phyloP scores from a whole-genome alignment of 805 yeast species.

The Candida andamanensis region DNA sequence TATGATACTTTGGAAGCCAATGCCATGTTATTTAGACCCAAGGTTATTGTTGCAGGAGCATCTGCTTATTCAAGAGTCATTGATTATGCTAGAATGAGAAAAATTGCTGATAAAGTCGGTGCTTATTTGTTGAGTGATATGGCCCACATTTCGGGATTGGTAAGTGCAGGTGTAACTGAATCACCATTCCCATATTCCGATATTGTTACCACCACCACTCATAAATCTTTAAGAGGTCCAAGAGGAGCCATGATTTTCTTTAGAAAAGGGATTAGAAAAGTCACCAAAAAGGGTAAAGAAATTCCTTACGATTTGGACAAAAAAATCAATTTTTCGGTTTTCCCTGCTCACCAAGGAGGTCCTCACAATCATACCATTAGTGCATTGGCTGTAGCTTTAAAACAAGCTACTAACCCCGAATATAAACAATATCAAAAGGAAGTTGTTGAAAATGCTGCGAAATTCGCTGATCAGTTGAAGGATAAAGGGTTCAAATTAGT shows the following conservation, averaged over 20 bases:
- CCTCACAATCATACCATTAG: constrained; percentile 99
- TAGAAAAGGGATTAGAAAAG: constrained; percentile 90
- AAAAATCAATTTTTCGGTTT: constrained; percentile 94
- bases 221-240: constrained; percentile 98
- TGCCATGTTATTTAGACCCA: constrained; percentile 91
- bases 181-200: constrained; percentile 97
- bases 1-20: constrained; percentile 91
- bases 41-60: constrained; percentile 95
- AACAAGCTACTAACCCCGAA: constrained; percentile 89
- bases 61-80: constrained; percentile 96
- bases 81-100: constrained; percentile 94
- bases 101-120: constrained; percentile 94
- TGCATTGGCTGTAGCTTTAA: constrained; percentile 93
- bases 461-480: constrained; percentile 71
- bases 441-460: constrained; percentile 83
- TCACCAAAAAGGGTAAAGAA: constrained; percentile 90
- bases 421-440: constrained; percentile 85
- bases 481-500: constrained; percentile 74
- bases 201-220: constrained; percentile 97
- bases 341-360: constrained; percentile 99
- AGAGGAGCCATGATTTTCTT: constrained; percentile 99
- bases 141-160: constrained; percentile 97
- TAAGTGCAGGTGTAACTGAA: constrained; percentile 93
- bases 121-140: constrained; percentile 95
- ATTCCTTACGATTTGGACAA: constrained; percentile 85